Base-by-base conservation (phyloP, 73 alveolate species). In the Paramecium bursaria region DNA sequence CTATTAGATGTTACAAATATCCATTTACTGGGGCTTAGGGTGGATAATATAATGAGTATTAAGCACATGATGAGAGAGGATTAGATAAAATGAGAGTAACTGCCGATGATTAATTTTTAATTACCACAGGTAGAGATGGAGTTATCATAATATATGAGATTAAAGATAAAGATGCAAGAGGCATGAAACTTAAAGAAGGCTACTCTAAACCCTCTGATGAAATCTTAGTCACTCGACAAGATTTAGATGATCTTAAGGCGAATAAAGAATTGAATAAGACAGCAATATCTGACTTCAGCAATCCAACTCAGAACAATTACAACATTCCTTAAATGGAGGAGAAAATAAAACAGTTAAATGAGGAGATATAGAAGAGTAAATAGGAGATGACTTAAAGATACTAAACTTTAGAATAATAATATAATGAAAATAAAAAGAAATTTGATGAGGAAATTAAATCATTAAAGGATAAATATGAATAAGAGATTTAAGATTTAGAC, bases 11-110 rank as follows among this genome's bases (percentile, higher is more conserved):
- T 50, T 87, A 85, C 29, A 87, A 85, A 27, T 85, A 79, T 80
- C 93, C 93, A 1, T 74, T 85, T 46, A 73, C 60, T 33, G 91
- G 82, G 1, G 60, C 82, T 15, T 67, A 53, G 10, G 82, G 52
- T 33, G 89, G 93, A 14, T 61, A 86, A 21, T 80, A 57, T 82
- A 51, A 39, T 48, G 97, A 92, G 33, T 86, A 90, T 51, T 77
- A 95, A 86, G 97, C 98, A 9, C 99, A 96, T 76, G 87, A 95
- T 11, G 94, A 79, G 23, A 54, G 92, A 9, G 98, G 98, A 9
- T 86, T 93, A 22, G 96, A 92, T 29, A 92, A 98, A 52, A 90
- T 96, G 47, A 92, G 97, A 82, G 86, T 96, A 15, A 74, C 97
- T 22, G 94, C 93, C 67, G 99, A 96, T 86, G 98, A 95, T 86